These are phyloP conservation scores for Psilocybe sp. DNA, from an alignment of 768 basidiomycete genomes.

Conservation along the genomic window DNA sequence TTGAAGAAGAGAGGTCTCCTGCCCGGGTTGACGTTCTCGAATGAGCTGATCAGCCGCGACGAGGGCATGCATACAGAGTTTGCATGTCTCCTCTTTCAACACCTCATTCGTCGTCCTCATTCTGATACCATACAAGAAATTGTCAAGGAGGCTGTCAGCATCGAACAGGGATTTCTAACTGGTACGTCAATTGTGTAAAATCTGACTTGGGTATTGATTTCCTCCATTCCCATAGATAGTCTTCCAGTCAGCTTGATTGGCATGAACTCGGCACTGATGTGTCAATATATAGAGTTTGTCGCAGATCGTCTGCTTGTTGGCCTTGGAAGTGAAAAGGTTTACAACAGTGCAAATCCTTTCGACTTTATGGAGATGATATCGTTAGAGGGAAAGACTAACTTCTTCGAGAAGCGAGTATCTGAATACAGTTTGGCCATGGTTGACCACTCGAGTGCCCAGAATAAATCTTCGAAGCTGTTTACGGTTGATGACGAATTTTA, in stretches of 20 bases:
- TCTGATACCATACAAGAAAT: slow-evolving; percentile 70
- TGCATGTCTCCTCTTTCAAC: slow-evolving; percentile 84
- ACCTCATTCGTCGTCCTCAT: slow-evolving; percentile 78
- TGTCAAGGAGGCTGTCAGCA: slow-evolving; percentile 78
- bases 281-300: slow-evolving; percentile 89
- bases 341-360: slow-evolving; percentile 77
- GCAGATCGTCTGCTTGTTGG: slow-evolving; percentile 85
- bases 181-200: slow-evolving; percentile 38
- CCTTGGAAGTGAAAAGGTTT: slow-evolving; percentile 79
- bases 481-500: too few species aligned
- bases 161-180: slow-evolving; percentile 85
- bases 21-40: slow-evolving; percentile 95
- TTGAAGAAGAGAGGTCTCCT: slow-evolving; percentile 98
- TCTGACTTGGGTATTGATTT: not conserved
- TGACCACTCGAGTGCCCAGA: slow-evolving; percentile 42
- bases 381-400: slow-evolving; percentile 94
- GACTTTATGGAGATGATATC: slow-evolving; percentile 97
- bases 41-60: slow-evolving; percentile 93
- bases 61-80: slow-evolving; percentile 98
- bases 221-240: slow-evolving; percentile 52
- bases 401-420: slow-evolving; percentile 94
- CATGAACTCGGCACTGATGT: slow-evolving; percentile 90
- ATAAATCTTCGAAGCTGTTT: too few species aligned
- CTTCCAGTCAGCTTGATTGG: slow-evolving; percentile 85
- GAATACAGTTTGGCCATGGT: slow-evolving; percentile 76